Percentiles rank a stretch among this genome's conserved stretches.
Evolutionary conservation across 345 rosid species (phyloP).

Genomic region (Pugionium dolabratum): DNA sequence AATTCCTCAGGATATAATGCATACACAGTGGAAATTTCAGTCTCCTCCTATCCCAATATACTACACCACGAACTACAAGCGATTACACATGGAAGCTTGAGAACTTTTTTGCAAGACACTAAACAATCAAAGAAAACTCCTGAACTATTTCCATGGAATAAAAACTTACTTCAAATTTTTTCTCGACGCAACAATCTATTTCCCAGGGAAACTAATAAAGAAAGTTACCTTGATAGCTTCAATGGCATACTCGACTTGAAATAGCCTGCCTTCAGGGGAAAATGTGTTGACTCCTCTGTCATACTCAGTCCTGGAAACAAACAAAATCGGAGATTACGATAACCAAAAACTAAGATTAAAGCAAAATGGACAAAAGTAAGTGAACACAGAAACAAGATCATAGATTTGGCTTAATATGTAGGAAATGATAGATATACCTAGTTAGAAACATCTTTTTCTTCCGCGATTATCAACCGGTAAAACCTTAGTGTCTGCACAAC

Average conservation of each 20-base stretch:
- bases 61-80: not conserved
- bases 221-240: conserved; percentile 89
- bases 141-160: not conserved
- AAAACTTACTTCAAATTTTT: not conserved
- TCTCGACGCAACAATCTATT: not conserved
- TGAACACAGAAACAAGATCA: conserved; percentile 20
- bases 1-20: no score
- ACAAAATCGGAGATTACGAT: conserved; percentile 14
- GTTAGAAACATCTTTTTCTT: conserved; percentile 63
- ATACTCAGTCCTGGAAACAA: conserved; percentile 79
- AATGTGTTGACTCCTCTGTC: conserved; percentile 99
- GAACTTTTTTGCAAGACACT: not conserved
- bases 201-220: no score
- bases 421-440: conserved; percentile 41
- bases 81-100: not conserved
- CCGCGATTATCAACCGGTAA: conserved; percentile 36
- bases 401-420: not conserved
- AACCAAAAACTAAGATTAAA: conserved; percentile 1
- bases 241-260: conserved; percentile 98
- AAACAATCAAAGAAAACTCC: conserved; percentile 7
- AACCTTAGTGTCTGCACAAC: conserved; percentile 29
- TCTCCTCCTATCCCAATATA: not conserved
- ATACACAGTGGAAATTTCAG: not conserved
- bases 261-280: conserved; percentile 94
- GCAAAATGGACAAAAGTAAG: conserved; percentile 10